Conservation (phyloP, 768 basidiomycete species). For the Lepiota subincarnata region DNA sequence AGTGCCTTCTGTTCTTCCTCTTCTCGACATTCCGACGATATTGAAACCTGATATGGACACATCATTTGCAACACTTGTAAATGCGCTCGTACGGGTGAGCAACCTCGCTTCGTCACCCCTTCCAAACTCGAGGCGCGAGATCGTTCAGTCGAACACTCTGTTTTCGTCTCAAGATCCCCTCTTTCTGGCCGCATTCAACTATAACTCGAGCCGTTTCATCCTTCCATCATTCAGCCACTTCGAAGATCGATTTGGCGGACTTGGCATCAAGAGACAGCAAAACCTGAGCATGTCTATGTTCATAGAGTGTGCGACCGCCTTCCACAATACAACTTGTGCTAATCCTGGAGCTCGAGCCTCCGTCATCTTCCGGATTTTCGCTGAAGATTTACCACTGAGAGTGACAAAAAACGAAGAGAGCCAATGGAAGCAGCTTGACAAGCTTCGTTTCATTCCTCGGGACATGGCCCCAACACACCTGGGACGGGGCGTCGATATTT, state of each 20-base stretch:
- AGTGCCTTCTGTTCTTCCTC: neutral
- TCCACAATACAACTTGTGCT: constrained; percentile 20
- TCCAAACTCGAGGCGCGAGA: constrained; percentile 25
- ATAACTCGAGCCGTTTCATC: constrained; percentile 27
- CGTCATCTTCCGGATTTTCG: constrained; percentile 31
- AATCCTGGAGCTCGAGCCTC: constrained; percentile 23
- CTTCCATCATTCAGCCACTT: constrained; percentile 24
- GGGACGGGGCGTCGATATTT: constrained; percentile 10
- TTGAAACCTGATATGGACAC: constrained; percentile 15
- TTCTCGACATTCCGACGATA: constrained; percentile 8
- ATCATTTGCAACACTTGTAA: constrained; percentile 6
- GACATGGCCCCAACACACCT: constrained; percentile 15
- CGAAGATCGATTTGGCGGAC: constrained; percentile 21
- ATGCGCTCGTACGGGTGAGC: neutral
- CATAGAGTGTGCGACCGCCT: constrained; percentile 28
- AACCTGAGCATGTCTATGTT: constrained; percentile 32
- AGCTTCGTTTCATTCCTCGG: constrained; percentile 38
- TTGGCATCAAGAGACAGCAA: constrained; percentile 28
- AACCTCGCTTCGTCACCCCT: constrained; percentile 18
- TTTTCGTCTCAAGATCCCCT: constrained; percentile 30
- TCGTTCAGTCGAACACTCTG: constrained; percentile 24
- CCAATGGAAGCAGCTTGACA: constrained; percentile 29
- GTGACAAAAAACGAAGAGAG: constrained; percentile 13
- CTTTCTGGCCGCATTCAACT: constrained; percentile 33
- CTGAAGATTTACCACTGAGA: constrained; percentile 28